These are phyloP conservation scores for Blastomyces percursus DNA, from an alignment of 2,329 filamentous ascomycete genomes.

Conservation along the genomic window DNA sequence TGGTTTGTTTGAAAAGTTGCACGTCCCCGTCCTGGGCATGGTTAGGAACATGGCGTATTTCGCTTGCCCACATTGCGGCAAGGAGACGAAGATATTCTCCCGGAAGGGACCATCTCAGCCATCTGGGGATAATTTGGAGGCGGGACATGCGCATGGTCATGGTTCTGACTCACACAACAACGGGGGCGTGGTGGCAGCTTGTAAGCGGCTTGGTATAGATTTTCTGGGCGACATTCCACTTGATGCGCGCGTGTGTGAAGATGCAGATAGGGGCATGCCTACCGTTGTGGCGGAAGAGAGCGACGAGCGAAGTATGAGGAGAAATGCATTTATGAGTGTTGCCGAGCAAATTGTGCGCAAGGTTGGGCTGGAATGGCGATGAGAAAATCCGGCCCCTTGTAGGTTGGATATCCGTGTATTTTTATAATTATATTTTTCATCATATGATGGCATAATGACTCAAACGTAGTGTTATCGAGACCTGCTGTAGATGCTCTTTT, in stretches of 20 bases:
- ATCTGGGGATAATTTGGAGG: conserved; percentile 2
- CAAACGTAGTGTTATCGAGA: not conserved
- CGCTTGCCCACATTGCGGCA: conserved; percentile 63
- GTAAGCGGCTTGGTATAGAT: conserved; percentile 60
- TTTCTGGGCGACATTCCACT: conserved; percentile 82
- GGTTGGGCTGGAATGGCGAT: conserved; percentile 34
- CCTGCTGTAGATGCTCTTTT: not conserved
- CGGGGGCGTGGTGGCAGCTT: conserved; percentile 56
- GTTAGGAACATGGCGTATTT: conserved; percentile 90
- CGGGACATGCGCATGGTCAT: conserved; percentile 13
- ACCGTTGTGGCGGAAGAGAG: conserved; percentile 77
- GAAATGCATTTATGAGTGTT: conserved; percentile 60
- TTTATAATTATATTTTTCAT: not conserved
- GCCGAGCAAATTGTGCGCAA: conserved; percentile 44
- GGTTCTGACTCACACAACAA: conserved; percentile 29
- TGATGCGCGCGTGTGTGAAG: conserved; percentile 73
- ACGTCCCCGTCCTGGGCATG: conserved; percentile 67
- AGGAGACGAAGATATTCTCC: conserved; percentile 67
- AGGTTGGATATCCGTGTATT: not conserved
- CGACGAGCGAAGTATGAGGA: conserved; percentile 50
- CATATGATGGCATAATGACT: not conserved
- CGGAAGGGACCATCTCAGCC: conserved; percentile 18
- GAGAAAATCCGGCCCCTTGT: not conserved
- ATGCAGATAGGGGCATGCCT: conserved; percentile 76
- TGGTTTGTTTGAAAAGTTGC: conserved; percentile 80